Conservation (phyloP, 164 flowering plant genomes). For the Stephania cephalantha region DNA sequence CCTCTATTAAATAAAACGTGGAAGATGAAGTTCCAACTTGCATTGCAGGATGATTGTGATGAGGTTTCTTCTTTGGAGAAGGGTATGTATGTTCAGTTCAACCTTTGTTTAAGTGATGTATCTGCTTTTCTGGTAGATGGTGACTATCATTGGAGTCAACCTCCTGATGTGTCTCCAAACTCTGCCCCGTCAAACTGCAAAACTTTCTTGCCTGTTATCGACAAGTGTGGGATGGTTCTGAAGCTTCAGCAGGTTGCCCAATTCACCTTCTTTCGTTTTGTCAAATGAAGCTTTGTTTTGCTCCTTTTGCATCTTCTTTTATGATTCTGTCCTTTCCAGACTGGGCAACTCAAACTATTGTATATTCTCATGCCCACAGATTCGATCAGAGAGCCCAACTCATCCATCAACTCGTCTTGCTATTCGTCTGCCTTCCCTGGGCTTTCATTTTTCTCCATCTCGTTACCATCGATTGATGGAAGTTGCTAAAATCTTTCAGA, state of each 20-base stretch:
- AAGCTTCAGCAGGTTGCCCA: constrained; percentile 76
- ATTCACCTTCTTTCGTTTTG: not conserved
- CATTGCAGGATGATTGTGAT: constrained; percentile 61
- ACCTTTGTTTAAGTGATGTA: constrained; percentile 82
- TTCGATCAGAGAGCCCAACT: constrained; percentile 51
- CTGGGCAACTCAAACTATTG: not conserved
- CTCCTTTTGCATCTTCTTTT: not conserved
- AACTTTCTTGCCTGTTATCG: constrained; percentile 73
- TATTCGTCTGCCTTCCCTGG: constrained; percentile 71
- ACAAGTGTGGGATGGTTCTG: constrained; percentile 76
- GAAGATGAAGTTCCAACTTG: constrained; percentile 7
- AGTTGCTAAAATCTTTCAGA: constrained; percentile 73
- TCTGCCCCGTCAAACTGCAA: constrained; percentile 16
- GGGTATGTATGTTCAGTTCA: constrained; percentile 74
- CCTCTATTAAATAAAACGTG: not conserved
- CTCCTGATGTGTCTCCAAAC: constrained; percentile 18
- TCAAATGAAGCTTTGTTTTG: not conserved
- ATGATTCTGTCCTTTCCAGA: not conserved
- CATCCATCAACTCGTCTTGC: constrained; percentile 82
- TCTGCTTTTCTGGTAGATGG: constrained; percentile 96
- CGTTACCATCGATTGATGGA: constrained; percentile 94
- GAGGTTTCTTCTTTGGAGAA: constrained; percentile 35
- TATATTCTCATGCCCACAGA: constrained; percentile 34
- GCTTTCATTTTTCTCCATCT: constrained; percentile 93
- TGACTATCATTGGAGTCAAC: constrained; percentile 65